A percentile compares a stretch with the other conserved stretches of the same genome.
Evolutionary conservation across 2,329 filamentous ascomycete genomes (phyloP).

Genomic region (Zasmidium citrigriseum): DNA sequence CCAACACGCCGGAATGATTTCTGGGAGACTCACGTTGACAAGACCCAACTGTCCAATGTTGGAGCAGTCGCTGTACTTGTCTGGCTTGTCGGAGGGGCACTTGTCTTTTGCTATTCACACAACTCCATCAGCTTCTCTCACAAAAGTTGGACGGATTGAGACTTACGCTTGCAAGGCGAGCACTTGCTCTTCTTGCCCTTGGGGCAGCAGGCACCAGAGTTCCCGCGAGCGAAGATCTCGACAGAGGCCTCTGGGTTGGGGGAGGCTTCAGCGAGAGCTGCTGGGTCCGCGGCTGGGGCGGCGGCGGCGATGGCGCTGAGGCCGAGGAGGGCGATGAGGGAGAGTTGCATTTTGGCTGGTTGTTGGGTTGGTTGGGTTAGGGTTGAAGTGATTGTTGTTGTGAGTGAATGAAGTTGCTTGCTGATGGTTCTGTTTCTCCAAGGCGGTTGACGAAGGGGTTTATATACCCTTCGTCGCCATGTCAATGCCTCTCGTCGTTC

Average conservation of each 20-base stretch:
- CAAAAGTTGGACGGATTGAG: too few species aligned
- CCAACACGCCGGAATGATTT: not conserved
- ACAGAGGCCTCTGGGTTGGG: not conserved
- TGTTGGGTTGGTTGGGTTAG: not conserved
- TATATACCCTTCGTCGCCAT: too few species aligned
- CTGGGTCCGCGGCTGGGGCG: not conserved
- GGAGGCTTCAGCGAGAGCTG: not conserved
- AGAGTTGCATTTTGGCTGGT: conserved; percentile 1
- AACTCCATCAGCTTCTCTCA: not conserved
- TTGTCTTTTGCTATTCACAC: not conserved
- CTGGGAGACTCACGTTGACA: not conserved
- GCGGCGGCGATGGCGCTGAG: conserved; percentile 1
- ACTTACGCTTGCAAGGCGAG: not conserved
- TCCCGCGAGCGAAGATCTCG: not conserved
- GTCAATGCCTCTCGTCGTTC: too few species aligned
- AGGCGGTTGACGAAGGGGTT: too few species aligned
- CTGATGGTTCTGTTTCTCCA: too few species aligned
- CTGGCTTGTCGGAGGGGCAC: not conserved
- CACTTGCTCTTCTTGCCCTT: not conserved
- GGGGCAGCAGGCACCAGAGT: not conserved
- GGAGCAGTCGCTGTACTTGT: not conserved
- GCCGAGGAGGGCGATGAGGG: conserved; percentile 3
- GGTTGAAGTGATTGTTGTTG: not conserved
- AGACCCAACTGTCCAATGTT: not conserved
- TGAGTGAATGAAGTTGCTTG: too few species aligned